A percentile compares a stretch with the other conserved stretches of the same genome.
phyloP scores from a whole-genome alignment of 306 rosid genomes.

The Morella rubra region DNA sequence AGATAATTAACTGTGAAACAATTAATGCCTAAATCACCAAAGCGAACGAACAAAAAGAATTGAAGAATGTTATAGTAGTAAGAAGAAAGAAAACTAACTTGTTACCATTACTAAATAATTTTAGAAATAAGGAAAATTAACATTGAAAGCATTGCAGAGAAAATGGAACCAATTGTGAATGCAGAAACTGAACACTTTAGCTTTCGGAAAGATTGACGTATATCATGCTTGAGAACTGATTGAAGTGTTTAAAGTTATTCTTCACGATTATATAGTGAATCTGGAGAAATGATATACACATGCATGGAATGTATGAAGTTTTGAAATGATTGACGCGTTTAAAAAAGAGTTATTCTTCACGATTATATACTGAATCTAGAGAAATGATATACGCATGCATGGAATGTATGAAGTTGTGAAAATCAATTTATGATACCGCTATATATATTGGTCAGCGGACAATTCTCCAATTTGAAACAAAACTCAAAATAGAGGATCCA shows the following conservation, averaged over 20 bases:
- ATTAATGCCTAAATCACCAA: neutral
- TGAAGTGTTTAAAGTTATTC: neutral
- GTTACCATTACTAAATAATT: neutral
- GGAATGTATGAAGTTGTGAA: too few species aligned
- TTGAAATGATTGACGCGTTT: neutral
- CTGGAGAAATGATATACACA: neutral
- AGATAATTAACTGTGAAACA: neutral
- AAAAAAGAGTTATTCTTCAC: neutral
- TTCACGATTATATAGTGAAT: neutral
- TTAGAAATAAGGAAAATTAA: neutral
- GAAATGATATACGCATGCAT: neutral
- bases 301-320: too few species aligned
- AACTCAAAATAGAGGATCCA: too few species aligned
- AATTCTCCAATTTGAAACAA: neutral
- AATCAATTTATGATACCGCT: neutral
- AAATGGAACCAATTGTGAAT: neutral
- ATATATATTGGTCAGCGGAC: neutral
- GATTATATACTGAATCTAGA: neutral
- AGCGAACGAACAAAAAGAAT: neutral
- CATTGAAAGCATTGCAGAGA: too few species aligned
- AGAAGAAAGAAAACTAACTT: neutral
- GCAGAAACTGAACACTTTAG: too few species aligned
- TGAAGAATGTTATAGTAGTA: neutral
- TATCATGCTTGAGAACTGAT: neutral
- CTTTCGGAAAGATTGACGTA: too few species aligned